Conservation (phyloP, 768 basidiomycete species). For the Mycena capillaripes region DNA sequence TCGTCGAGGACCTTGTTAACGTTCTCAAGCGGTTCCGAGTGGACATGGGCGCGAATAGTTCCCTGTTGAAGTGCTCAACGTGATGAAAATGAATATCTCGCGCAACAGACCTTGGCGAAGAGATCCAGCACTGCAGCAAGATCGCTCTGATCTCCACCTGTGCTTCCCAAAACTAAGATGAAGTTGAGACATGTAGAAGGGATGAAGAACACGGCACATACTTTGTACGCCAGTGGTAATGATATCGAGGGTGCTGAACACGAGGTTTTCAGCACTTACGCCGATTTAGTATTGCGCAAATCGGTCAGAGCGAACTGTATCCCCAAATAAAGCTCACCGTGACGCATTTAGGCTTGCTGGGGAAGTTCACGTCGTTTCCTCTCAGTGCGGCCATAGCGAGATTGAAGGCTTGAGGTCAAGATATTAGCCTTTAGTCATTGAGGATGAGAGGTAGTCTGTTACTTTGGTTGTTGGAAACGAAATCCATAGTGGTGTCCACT, state of each 20-base stretch:
- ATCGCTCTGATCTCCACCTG: background rate
- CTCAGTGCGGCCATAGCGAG: conserved; percentile 30
- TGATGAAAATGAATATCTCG: background rate
- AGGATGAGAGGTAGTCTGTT: background rate
- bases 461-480: conserved; percentile 40
- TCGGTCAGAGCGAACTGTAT: background rate
- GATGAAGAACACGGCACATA: too few species aligned
- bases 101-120: conserved; percentile 22
- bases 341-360: conserved; percentile 20
- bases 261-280: conserved; percentile 27
- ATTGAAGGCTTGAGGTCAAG: conserved; percentile 17
- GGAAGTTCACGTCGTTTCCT: conserved; percentile 32
- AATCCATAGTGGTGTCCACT: conserved; percentile 43
- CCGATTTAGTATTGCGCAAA: conserved; percentile 13
- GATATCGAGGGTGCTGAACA: conserved; percentile 24
- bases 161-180: conserved; percentile 7
- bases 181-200: background rate
- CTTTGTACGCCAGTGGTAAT: conserved; percentile 22
- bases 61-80: background rate
- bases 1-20: conserved; percentile 32
- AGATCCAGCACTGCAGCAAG: conserved; percentile 29
- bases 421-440: background rate
- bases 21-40: conserved; percentile 24
- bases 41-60: conserved; percentile 6
- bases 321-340: conserved; percentile 19